Evolutionary conservation across 164 flowering plant genomes (phyloP).

Genomic region (Magnolia sinica): DNA sequence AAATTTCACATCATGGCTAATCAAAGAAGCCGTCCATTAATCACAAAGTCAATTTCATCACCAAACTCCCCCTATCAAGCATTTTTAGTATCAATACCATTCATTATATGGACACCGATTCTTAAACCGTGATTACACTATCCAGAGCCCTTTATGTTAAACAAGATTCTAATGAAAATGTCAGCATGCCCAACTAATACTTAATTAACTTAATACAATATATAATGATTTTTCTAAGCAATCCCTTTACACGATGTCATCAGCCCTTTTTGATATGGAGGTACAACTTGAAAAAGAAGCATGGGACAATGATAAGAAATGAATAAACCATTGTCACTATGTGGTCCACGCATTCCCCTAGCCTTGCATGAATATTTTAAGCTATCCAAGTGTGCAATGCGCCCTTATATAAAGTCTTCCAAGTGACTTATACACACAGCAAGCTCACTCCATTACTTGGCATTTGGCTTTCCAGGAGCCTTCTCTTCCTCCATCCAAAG

Average conservation of each 20-base stretch:
- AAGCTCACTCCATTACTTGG: conserved; percentile 20
- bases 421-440: conserved; percentile 3
- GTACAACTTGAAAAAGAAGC: background rate
- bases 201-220: background rate
- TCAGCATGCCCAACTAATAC: background rate
- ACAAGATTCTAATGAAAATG: background rate
- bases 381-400: conserved; percentile 1
- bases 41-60: too few species aligned
- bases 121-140: background rate
- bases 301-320: background rate
- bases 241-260: background rate
- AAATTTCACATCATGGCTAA: too few species aligned
- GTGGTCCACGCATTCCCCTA: background rate
- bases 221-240: background rate
- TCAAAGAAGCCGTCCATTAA: too few species aligned
- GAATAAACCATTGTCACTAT: background rate
- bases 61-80: too few species aligned
- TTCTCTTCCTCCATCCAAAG: background rate
- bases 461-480: conserved; percentile 8
- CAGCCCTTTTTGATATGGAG: background rate
- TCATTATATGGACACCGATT: background rate
- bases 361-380: background rate
- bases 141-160: too few species aligned
- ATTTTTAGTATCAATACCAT: background rate
- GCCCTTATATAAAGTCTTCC: conserved; percentile 18